Base-by-base conservation (phyloP, 2,329 filamentous ascomycete genomes). In the Fusarium metavorans region DNA sequence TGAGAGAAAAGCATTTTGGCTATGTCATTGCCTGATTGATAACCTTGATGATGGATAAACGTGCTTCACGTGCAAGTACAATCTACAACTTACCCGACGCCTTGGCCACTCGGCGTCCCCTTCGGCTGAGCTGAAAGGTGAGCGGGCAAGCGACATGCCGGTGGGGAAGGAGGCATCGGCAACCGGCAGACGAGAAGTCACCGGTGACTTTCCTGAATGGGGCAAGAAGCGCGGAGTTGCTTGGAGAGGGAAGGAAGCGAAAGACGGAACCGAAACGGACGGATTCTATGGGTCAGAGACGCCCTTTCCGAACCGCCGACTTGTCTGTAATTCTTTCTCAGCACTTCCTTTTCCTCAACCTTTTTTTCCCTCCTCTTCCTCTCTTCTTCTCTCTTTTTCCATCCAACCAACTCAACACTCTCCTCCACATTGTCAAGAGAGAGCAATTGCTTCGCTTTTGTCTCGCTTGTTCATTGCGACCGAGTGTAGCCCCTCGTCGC, bases 241-340 rank as follows among this genome's bases (percentile, higher is more conserved):
- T 56, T 45, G 43, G 65, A 66, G 59, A 43, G 32, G 32, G 52
- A 45, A 32, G 39, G 54, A 65, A 59, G 66, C 59, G 72, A 70
- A 56, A 56, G 66, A 76, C 64, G 73, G 73, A 75, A 75, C 66
- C 66, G 73, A 71, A 66, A 76, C 73, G 70, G 73, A 75, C 66
- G 64, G 54, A 71, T 73, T 77, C 56, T 70, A 67, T 77, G 76
- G 76, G 76, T 66, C 73, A 76, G 64, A 65, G 61, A 65, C 72
- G 74, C 64, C 70, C 69, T 73, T 78, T 43, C 76, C 76, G 76
- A 78, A 75, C 57, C 74, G 60, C 70, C 71, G 77, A 71, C 65
- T 71, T 70, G 54, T 70, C 41, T 43, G 25, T 68, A 50, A 57
- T 59, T 52, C 48, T 52, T 52, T 30, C 48, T 57, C 48, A 64